Conservation (phyloP, 2,329 filamentous ascomycete species). For the Sporothrix dimorphospora region DNA sequence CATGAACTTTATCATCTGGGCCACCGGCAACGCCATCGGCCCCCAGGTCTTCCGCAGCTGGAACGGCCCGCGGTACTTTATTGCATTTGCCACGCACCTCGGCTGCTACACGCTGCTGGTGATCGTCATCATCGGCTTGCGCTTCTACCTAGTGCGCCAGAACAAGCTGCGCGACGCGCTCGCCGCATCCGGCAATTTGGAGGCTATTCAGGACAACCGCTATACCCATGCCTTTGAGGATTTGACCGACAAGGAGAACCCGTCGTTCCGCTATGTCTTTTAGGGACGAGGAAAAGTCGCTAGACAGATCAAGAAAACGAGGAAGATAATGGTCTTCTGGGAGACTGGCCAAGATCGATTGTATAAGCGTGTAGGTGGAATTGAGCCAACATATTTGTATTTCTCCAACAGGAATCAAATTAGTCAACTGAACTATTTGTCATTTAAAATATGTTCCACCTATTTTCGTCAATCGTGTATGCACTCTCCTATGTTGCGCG, state of each 20-base stretch:
- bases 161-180: constrained; percentile 62
- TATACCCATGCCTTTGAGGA: constrained; percentile 63
- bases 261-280: constrained; percentile 61
- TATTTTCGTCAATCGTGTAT: not conserved
- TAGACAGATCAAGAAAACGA: not conserved
- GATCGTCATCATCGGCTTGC: constrained; percentile 58
- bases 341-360: not conserved
- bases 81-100: constrained; percentile 69
- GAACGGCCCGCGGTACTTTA: constrained; percentile 68
- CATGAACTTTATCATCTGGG: constrained; percentile 72
- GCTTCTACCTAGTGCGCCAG: constrained; percentile 58
- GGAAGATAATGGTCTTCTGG: not conserved
- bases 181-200: constrained; percentile 46
- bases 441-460: not conserved
- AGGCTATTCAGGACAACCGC: constrained; percentile 44
- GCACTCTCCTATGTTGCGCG: not conserved
- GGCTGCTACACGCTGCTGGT: constrained; percentile 68
- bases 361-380: not conserved
- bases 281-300: not conserved
- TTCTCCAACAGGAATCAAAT: not conserved
- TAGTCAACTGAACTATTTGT: not conserved
- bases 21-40: constrained; percentile 47
- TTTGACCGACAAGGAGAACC: constrained; percentile 64
- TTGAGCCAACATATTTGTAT: not conserved
- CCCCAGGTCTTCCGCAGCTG: constrained; percentile 65